Evolutionary conservation across 208 protist species (phyloP).

Genomic region (Wallacemonas sp.): DNA sequence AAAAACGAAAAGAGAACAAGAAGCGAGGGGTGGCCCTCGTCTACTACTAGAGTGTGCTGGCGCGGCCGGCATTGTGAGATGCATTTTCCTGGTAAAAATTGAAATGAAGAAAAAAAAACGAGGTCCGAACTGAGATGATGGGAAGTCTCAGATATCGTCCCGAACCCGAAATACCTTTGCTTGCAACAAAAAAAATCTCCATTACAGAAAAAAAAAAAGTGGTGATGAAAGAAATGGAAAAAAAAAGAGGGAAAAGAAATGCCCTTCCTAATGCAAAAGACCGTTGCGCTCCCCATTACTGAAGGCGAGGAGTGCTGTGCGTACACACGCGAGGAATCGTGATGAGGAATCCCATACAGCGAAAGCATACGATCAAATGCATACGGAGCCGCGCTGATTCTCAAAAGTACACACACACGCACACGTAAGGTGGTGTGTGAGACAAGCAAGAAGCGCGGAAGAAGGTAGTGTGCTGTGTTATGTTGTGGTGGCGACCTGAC

Average conservation of each 20-base stretch:
- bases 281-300: constrained; percentile 17
- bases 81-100: background rate
- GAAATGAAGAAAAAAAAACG: constrained; percentile 5
- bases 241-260: constrained; percentile 16
- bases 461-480: constrained; percentile 5
- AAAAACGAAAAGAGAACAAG: constrained; percentile 10
- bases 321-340: constrained; percentile 19
- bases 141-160: background rate
- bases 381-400: background rate
- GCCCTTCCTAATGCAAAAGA: constrained; percentile 13
- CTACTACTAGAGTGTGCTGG: background rate
- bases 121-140: background rate
- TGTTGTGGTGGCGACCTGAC: constrained; percentile 10
- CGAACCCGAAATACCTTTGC: background rate
- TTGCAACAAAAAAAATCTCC: background rate
- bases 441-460: background rate
- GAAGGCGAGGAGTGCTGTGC: constrained; percentile 19
- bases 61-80: background rate
- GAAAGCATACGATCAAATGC: constrained; percentile 11
- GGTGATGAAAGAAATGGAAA: constrained; percentile 11
- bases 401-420: background rate
- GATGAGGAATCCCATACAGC: constrained; percentile 18
- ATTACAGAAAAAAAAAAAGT: constrained; percentile 8
- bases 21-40: background rate
- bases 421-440: background rate